Evolutionary conservation across 2,329 filamentous ascomycete species (phyloP).

Genomic region (Fusarium sp.): DNA sequence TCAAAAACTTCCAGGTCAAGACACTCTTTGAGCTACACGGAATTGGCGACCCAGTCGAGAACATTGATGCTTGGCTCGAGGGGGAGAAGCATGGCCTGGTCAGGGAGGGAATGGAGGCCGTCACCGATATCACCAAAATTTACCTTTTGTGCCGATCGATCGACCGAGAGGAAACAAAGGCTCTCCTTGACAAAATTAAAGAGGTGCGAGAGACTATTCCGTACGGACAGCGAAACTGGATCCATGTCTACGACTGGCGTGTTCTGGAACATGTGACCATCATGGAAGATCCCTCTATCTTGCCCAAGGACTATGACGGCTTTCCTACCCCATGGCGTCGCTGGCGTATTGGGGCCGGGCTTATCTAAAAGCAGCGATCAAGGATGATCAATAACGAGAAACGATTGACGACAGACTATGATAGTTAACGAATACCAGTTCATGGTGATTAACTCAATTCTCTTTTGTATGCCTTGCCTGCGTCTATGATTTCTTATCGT

Average conservation of each 20-base stretch:
- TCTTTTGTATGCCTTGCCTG: neutral
- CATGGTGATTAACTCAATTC: neutral
- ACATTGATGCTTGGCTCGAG: slow-evolving; percentile 52
- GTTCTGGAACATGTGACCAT: slow-evolving; percentile 55
- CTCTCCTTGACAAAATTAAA: slow-evolving; percentile 51
- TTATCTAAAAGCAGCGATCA: slow-evolving; percentile 48
- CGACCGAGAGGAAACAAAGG: slow-evolving; percentile 46
- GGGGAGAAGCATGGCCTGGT: slow-evolving; percentile 11
- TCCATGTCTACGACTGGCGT: slow-evolving; percentile 61
- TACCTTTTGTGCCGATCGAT: slow-evolving; percentile 58
- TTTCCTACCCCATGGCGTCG: slow-evolving; percentile 56
- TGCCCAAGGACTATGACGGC: slow-evolving; percentile 49
- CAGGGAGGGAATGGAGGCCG: neutral
- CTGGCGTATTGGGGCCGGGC: slow-evolving; percentile 57
- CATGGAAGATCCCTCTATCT: slow-evolving; percentile 50
- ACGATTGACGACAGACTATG: neutral
- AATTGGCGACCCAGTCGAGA: slow-evolving; percentile 48
- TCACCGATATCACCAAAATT: slow-evolving; percentile 20
- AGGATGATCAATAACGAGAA: neutral
- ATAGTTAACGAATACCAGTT: neutral
- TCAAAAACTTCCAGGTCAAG: slow-evolving; percentile 49
- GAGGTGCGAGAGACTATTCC: slow-evolving; percentile 43
- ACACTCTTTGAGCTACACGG: slow-evolving; percentile 57
- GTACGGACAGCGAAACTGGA: slow-evolving; percentile 47
- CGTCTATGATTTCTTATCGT: slow-evolving; percentile 54